Evolutionary conservation across 2,329 filamentous ascomycete genomes (phyloP).

Genomic region (Pezicula radicicola): DNA sequence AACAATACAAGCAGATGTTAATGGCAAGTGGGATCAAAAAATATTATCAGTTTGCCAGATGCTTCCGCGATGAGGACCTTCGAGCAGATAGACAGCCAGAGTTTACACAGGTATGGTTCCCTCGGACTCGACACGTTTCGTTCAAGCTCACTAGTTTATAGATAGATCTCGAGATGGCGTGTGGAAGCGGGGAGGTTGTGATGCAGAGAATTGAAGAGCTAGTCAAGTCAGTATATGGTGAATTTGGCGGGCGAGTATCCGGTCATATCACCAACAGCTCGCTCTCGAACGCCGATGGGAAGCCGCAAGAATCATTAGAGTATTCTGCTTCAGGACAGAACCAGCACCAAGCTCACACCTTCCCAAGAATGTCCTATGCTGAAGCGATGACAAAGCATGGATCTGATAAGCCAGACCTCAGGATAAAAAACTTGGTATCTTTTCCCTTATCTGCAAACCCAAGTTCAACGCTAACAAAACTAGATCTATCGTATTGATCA

Average conservation of each 20-base stretch:
- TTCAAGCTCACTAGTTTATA: conserved; percentile 31
- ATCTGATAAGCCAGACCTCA: conserved; percentile 87
- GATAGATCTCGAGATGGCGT: conserved; percentile 93
- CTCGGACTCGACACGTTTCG: background rate
- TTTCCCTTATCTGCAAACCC: background rate
- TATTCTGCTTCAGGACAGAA: background rate
- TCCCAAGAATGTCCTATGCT: conserved; percentile 58
- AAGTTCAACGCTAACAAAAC: conserved; percentile 21
- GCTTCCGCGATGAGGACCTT: conserved; percentile 93
- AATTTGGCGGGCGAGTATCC: conserved; percentile 5
- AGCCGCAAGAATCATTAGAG: background rate
- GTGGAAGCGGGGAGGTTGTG: conserved; percentile 69
- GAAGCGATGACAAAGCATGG: conserved; percentile 79
- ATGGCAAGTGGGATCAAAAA: conserved; percentile 83
- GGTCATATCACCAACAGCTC: background rate
- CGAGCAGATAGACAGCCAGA: conserved; percentile 92
- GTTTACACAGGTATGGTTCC: conserved; percentile 73
- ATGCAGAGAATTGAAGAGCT: conserved; percentile 43
- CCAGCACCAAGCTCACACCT: conserved; percentile 8
- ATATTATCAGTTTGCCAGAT: conserved; percentile 92
- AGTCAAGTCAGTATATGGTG: conserved; percentile 19
- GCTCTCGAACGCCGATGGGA: background rate
- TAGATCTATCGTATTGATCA: conserved; percentile 66
- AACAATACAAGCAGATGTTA: conserved; percentile 97
- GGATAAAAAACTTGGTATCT: conserved; percentile 65